These are phyloP conservation scores for Pseudogymnoascus sp. DNA, from an alignment of 2,329 filamentous ascomycete species.

Conservation along the genomic window DNA sequence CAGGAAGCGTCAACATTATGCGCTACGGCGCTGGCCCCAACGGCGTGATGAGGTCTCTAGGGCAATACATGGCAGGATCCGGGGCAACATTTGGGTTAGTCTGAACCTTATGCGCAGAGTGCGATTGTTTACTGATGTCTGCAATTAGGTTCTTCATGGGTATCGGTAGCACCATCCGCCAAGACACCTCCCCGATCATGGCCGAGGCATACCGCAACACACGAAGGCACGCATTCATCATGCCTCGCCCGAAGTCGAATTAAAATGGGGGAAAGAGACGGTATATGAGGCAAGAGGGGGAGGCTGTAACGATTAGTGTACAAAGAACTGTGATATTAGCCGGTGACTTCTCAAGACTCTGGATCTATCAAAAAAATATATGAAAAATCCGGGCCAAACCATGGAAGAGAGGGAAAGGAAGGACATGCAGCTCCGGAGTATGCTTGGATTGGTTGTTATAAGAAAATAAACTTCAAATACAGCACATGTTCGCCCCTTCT, in stretches of 20 bases:
- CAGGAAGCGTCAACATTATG: slow-evolving; percentile 89
- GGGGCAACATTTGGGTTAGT: slow-evolving; percentile 89
- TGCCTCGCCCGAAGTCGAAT: slow-evolving; percentile 21
- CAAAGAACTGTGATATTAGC: slow-evolving; percentile 5
- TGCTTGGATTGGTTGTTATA: neutral
- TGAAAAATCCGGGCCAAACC: neutral
- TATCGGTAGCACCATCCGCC: slow-evolving; percentile 92
- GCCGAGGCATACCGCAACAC: slow-evolving; percentile 69
- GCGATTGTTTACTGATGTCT: slow-evolving; percentile 15
- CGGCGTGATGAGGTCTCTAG: slow-evolving; percentile 86
- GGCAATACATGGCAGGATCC: slow-evolving; percentile 94
- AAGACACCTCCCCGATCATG: slow-evolving; percentile 69
- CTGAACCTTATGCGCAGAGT: neutral
- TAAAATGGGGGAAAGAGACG: neutral
- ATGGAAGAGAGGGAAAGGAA: neutral
- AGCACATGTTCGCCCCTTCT: neutral
- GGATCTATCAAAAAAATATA: neutral
- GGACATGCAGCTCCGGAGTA: neutral
- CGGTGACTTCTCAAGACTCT: slow-evolving; percentile 11
- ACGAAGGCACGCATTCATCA: slow-evolving; percentile 65
- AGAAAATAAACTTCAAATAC: neutral
- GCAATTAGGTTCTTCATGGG: slow-evolving; percentile 86
- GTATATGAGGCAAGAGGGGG: slow-evolving; percentile 10
- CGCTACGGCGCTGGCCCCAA: slow-evolving; percentile 89
- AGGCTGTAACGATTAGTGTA: slow-evolving; percentile 19